These are phyloP conservation scores for Diospyros lotus DNA, from an alignment of 148 eudicot genomes.

Conservation along the genomic window DNA sequence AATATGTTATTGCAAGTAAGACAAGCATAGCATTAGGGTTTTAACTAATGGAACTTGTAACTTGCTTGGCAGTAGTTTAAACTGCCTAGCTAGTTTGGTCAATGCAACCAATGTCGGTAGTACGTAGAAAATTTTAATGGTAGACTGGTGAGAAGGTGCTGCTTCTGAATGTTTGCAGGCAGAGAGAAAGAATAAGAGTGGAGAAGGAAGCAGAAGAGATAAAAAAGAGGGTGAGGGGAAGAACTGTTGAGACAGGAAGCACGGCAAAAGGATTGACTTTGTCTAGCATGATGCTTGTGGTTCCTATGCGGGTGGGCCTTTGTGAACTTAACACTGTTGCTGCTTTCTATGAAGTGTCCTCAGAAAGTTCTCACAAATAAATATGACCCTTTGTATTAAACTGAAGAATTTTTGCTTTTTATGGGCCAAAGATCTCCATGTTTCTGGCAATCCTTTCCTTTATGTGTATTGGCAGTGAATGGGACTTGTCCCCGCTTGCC, in stretches of 20 bases:
- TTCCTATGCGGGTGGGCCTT: neutral
- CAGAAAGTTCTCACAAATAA: conserved; percentile 12
- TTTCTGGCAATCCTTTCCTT: neutral
- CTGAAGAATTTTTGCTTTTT: conserved; percentile 4
- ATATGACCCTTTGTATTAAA: conserved; percentile 12
- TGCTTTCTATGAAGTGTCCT: conserved; percentile 18
- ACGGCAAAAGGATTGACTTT: conserved; percentile 36
- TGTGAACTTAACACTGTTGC: conserved; percentile 12
- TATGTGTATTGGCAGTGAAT: neutral
- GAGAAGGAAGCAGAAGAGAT: conserved; percentile 66
- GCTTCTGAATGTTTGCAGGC: conserved; percentile 22
- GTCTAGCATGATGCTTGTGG: conserved; percentile 34
- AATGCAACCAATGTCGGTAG: neutral
- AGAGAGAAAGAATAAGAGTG: conserved; percentile 66
- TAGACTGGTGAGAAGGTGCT: neutral
- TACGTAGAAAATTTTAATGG: neutral
- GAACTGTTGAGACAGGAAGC: conserved; percentile 42
- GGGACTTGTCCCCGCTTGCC: neutral
- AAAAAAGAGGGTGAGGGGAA: conserved; percentile 54
- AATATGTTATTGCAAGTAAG: no score
- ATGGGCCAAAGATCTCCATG: neutral
- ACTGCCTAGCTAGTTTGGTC: neutral
- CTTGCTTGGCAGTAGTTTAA: neutral
- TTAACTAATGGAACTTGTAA: no score
- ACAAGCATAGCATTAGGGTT: no score